phyloP scores from a whole-genome alignment of 805 yeast species.

The Candida ponderosae region DNA sequence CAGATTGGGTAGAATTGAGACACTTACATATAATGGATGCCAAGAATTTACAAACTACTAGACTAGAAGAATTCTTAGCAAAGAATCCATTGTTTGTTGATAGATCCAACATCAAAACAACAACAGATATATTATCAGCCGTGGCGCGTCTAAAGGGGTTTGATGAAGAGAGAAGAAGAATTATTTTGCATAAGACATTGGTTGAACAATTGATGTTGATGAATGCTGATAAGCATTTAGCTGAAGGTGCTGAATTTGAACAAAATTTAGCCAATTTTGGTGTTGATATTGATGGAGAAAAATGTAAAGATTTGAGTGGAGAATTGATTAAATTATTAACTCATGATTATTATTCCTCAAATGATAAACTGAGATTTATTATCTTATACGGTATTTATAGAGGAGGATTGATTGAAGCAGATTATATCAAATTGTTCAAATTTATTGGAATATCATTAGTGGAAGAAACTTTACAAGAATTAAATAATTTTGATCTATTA shows the following conservation, averaged over 20 bases:
- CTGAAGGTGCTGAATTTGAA: constrained; percentile 77
- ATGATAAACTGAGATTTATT: constrained; percentile 70
- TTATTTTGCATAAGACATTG: constrained; percentile 51
- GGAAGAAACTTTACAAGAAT: constrained; percentile 41
- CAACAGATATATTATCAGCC: constrained; percentile 68
- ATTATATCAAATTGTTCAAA: constrained; percentile 58
- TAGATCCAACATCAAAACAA: constrained; percentile 51
- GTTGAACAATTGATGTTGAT: constrained; percentile 58
- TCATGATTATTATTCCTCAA: constrained; percentile 38
- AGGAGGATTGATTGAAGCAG: constrained; percentile 72
- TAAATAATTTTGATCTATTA: constrained; percentile 48
- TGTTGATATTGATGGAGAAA: constrained; percentile 56
- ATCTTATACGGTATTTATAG: constrained; percentile 71
- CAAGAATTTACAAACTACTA: constrained; percentile 48
- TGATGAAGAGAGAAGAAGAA: constrained; percentile 56
- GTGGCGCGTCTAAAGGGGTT: constrained; percentile 64
- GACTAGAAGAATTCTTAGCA: constrained; percentile 55
- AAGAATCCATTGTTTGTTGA: constrained; percentile 74
- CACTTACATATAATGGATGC: constrained; percentile 73
- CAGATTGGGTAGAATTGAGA: constrained; percentile 63
- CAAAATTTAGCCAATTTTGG: constrained; percentile 76
- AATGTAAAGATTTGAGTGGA: constrained; percentile 51
- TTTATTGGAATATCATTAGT: constrained; percentile 39
- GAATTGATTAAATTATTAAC: constrained; percentile 49
- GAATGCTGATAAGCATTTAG: constrained; percentile 50